phyloP scores from a whole-genome alignment of 2,329 filamentous ascomycete genomes.

The Fusarium concolor region DNA sequence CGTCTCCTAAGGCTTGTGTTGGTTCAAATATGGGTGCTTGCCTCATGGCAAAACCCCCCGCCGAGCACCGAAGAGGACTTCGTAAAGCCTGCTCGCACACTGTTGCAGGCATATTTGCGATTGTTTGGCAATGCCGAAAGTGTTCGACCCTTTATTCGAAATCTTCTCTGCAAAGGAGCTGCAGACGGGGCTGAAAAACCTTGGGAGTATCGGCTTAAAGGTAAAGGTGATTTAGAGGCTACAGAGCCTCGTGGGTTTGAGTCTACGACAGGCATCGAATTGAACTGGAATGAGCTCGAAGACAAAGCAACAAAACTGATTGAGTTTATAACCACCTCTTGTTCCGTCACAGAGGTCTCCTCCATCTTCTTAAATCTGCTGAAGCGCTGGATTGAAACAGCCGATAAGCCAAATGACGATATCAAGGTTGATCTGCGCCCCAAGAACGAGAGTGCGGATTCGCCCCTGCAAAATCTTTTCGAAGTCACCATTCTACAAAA shows the following conservation, averaged over 20 bases:
- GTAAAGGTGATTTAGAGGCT: conserved; percentile 64
- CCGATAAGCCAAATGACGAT: conserved; percentile 43
- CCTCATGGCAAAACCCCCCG: conserved; percentile 60
- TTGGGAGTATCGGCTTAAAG: conserved; percentile 66
- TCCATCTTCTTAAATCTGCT: conserved; percentile 71
- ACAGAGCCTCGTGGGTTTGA: conserved; percentile 48
- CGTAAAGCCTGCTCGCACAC: conserved; percentile 58
- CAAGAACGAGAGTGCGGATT: conserved; percentile 46
- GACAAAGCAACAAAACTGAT: conserved; percentile 62
- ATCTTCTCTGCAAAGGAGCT: conserved; percentile 68
- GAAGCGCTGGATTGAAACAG: conserved; percentile 64
- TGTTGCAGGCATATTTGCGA: conserved; percentile 69
- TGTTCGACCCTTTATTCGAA: conserved; percentile 61
- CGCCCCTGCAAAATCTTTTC: conserved; percentile 62
- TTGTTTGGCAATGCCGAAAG: conserved; percentile 65
- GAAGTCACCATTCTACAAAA: conserved; percentile 73
- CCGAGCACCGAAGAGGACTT: conserved; percentile 53
- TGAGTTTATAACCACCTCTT: conserved; percentile 61
- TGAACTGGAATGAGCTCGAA: conserved; percentile 60
- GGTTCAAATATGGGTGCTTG: conserved; percentile 72
- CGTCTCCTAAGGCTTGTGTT: conserved; percentile 70
- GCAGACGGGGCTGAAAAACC: conserved; percentile 42
- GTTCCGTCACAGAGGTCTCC: conserved; percentile 67
- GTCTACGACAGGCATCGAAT: conserved; percentile 34
- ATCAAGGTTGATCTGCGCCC: conserved; percentile 48